A percentile compares a stretch with the other conserved stretches of the same genome.
phyloP scores from a whole-genome alignment of 208 protist species.

The Tetramitus jugosus region DNA sequence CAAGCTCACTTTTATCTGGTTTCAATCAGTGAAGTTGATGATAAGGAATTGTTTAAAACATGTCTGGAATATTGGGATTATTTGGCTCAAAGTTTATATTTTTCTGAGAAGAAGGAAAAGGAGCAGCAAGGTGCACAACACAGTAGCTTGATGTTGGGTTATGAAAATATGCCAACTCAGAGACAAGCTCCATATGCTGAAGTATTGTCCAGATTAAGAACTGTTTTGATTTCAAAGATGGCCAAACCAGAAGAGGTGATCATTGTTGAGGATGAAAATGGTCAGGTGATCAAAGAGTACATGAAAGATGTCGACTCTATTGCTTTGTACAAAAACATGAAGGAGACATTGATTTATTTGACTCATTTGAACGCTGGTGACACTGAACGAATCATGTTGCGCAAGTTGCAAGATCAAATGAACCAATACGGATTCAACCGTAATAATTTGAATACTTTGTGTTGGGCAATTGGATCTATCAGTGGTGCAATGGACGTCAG shows the following conservation, averaged over 20 bases:
- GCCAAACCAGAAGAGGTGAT: slow-evolving; percentile 98
- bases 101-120: neutral
- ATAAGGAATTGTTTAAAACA: slow-evolving; percentile 96
- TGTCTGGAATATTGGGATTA: slow-evolving; percentile 98
- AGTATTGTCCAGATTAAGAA: slow-evolving; percentile 77
- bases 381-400: slow-evolving; percentile 90
- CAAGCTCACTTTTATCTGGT: slow-evolving; percentile 77
- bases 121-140: neutral
- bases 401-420: slow-evolving; percentile 50
- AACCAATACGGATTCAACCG: slow-evolving; percentile 85
- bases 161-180: neutral
- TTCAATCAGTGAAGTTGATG: slow-evolving; percentile 84
- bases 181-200: slow-evolving; percentile 40
- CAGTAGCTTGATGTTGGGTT: neutral
- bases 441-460: slow-evolving; percentile 94
- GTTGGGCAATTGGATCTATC: slow-evolving; percentile 98
- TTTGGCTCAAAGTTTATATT: slow-evolving; percentile 40
- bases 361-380: slow-evolving; percentile 88
- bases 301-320: slow-evolving; percentile 93
- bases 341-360: slow-evolving; percentile 90
- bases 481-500: slow-evolving; percentile 84
- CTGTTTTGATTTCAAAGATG: slow-evolving; percentile 91
- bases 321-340: slow-evolving; percentile 93
- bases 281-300: slow-evolving; percentile 88
- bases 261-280: slow-evolving; percentile 94